phyloP scores from a whole-genome alignment of 1,284 basidiomycete species.

The Porodaedalea pini region DNA sequence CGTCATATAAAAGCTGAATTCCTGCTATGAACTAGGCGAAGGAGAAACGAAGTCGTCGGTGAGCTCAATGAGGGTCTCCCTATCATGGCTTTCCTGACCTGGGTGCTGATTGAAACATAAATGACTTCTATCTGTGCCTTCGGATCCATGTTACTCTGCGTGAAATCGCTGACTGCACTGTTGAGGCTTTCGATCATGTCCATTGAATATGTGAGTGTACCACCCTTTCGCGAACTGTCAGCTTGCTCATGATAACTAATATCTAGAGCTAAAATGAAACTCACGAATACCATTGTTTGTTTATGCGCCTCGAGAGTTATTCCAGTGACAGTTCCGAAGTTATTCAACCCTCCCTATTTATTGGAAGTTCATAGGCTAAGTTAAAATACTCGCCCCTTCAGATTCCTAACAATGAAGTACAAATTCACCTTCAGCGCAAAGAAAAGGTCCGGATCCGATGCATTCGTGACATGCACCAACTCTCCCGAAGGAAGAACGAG shows the following conservation, averaged over 20 bases:
- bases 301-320: constrained; percentile 9
- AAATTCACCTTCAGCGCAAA: constrained; percentile 13
- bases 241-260: not conserved
- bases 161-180: constrained; percentile 9
- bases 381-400: not conserved
- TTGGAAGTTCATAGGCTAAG: no score
- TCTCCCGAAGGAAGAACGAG: constrained; percentile 14
- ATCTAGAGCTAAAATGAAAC: not conserved
- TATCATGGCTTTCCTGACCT: constrained; percentile 1
- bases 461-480: constrained; percentile 10
- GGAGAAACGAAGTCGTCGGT: not conserved
- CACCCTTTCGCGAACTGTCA: constrained; percentile 10
- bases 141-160: constrained; percentile 10
- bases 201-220: not conserved
- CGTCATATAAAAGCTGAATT: constrained; percentile 9
- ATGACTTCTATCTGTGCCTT: constrained; percentile 17
- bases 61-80: no score
- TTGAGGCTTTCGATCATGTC: constrained; percentile 5
- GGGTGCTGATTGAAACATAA: constrained; percentile 4
- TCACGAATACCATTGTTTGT: constrained; percentile 14
- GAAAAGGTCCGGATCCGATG: constrained; percentile 15
- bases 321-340: constrained; percentile 16
- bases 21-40: not conserved
- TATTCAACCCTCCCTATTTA: constrained; percentile 17
- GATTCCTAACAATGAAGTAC: not conserved